Evolutionary conservation across 2,329 filamentous ascomycete species (phyloP).

Genomic region (Rhynchosporium secalis): DNA sequence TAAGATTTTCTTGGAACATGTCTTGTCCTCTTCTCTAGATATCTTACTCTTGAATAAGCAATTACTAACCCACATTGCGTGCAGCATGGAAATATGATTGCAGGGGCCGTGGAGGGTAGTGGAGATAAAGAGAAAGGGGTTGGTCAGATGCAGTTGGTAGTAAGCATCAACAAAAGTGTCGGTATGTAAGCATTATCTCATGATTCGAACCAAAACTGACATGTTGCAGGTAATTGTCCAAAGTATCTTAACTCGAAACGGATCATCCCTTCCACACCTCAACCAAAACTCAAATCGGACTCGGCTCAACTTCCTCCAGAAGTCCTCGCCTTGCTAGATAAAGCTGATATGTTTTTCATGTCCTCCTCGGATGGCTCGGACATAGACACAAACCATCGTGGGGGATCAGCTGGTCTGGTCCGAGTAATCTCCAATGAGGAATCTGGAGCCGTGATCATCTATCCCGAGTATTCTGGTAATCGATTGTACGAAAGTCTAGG

Average conservation of each 20-base stretch:
- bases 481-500: constrained; percentile 78
- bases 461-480: constrained; percentile 80
- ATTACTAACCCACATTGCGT: too few species aligned
- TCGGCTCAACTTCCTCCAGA: constrained; percentile 1
- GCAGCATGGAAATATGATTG: constrained; percentile 63
- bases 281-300: constrained; percentile 10
- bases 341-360: constrained; percentile 15
- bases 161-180: constrained; percentile 69
- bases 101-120: constrained; percentile 52
- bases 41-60: too few species aligned
- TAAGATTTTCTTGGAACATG: too few species aligned
- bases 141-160: constrained; percentile 52
- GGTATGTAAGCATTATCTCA: constrained; percentile 39
- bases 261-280: background rate
- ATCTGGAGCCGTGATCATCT: constrained; percentile 51
- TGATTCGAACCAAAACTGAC: background rate
- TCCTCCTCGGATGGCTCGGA: constrained; percentile 1
- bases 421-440: constrained; percentile 58
- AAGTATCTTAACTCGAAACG: constrained; percentile 11
- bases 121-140: constrained; percentile 19
- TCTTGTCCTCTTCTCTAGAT: too few species aligned
- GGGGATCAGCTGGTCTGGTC: constrained; percentile 71
- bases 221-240: constrained; percentile 7
- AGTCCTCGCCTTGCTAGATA: background rate
- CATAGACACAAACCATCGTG: constrained; percentile 52